Base-by-base conservation (phyloP, 1,284 basidiomycete genomes). In the Microbotryomycetes sp. region DNA sequence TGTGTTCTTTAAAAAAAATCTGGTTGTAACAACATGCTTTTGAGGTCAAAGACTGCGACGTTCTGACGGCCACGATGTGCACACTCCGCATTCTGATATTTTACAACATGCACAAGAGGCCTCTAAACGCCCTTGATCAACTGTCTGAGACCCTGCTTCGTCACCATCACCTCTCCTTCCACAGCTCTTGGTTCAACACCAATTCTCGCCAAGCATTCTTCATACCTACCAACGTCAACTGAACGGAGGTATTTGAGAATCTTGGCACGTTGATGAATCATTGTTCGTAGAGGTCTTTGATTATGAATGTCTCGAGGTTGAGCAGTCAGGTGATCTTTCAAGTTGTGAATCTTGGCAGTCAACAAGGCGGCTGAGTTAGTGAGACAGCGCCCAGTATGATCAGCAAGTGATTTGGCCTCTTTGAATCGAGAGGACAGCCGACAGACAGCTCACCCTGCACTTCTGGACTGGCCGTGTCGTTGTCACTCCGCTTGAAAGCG, bases 201-300 rank as follows among this genome's bases (percentile, higher is more conserved):
- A 30, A 94, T 79, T 61, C 86, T 84, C 42, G 81, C 80, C 58
- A 97, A 79, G 36, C 90, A 76, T 22, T 75, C 77, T 63, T 89
- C 85, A 73, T 94, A 97, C 59, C 88, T 82, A 63, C 82, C 81
- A 52, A 83, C 81, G 69, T 86, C 81, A 36, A 80, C 77, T 32
- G 80, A 75, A 74, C 86, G 87, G 60, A 93, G 79, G 76, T 96
- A 97, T 72, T 83, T 85, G 55, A 97, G 81, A 32, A 93, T 78
- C 70, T 86, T 89, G 7, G 89, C 89, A 56, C 93, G 81, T 69
- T 91, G 79, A 73, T 93, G 88, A 7, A 94, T 82, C 45, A 96
- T 81, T 56, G 80, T 78, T 2, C 86, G 82, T 58, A 97, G 81
- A 14, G 82, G 80, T 16, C 86, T 82, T 52, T 86, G 83, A 74